Conservation (phyloP, 371 early-diverging fungal genomes). For the Batkoa obscura region DNA sequence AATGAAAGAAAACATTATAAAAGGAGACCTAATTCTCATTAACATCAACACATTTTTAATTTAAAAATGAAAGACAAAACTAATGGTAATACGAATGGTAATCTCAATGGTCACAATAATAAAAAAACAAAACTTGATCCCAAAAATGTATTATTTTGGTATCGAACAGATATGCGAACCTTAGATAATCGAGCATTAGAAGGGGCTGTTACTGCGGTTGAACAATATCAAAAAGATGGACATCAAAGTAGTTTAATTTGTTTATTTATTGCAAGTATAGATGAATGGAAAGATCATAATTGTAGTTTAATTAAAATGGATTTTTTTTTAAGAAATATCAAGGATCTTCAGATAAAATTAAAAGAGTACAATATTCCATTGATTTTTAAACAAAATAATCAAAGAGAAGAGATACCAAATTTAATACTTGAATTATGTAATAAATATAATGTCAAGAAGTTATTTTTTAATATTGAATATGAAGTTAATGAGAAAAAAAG, state of each 20-base stretch:
- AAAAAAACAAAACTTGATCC: no score
- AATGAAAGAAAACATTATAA: no score
- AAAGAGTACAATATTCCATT: conserved; percentile 24
- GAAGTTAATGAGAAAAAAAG: conserved; percentile 18
- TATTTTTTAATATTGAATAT: conserved; percentile 24
- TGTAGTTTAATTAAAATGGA: conserved; percentile 27
- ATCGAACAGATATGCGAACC: conserved; percentile 23
- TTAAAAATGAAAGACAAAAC: no score
- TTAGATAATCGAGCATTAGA: conserved; percentile 21
- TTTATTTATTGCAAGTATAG: conserved; percentile 26
- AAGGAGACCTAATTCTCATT: no score
- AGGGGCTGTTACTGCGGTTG: conserved; percentile 13
- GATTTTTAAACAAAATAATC: conserved; percentile 13
- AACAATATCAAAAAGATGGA: conserved; percentile 7
- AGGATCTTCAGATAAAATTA: conserved; percentile 13
- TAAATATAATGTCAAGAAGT: conserved; percentile 7
- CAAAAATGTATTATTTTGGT: conserved; percentile 25
- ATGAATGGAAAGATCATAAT: conserved; percentile 30
- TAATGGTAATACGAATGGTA: no score
- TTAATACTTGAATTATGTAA: conserved; percentile 12
- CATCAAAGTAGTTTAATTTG: conserved; percentile 13
- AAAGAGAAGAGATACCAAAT: no score
- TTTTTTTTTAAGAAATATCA: conserved; percentile 25
- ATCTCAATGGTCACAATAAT: no score
- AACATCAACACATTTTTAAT: no score